phyloP scores from a whole-genome alignment of 2,329 filamentous ascomycete genomes.

The Hyphodiscus sp. region DNA sequence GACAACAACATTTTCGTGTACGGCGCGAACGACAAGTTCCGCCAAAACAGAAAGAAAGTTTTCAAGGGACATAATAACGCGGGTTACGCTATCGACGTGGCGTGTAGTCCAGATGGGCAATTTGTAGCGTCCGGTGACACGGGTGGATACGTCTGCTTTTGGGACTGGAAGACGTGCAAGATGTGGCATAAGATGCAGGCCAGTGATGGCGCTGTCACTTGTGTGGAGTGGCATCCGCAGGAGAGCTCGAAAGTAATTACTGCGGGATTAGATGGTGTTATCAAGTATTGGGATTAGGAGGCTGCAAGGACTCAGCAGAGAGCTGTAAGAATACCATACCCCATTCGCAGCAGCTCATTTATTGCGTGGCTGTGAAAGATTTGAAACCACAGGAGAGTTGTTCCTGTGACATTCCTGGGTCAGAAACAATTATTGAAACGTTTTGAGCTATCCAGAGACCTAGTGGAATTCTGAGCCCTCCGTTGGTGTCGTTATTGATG shows the following conservation, averaged over 20 bases:
- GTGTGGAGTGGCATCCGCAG: conserved; percentile 92
- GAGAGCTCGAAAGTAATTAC: conserved; percentile 92
- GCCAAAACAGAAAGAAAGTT: conserved; percentile 94
- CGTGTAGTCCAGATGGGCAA: conserved; percentile 84
- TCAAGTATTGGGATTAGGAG: conserved; percentile 84
- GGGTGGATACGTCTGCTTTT: conserved; percentile 87
- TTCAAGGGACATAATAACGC: conserved; percentile 96
- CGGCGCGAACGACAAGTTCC: conserved; percentile 88
- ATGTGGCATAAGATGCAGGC: conserved; percentile 96
- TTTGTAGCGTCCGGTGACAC: conserved; percentile 84
- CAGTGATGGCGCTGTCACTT: conserved; percentile 75
- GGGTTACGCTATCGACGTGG: conserved; percentile 85
- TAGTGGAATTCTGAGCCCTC: too few relatives aligned
- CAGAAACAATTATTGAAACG: too few relatives aligned
- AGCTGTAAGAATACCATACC: not conserved
- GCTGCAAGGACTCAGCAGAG: not conserved
- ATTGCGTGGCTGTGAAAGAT: too few relatives aligned
- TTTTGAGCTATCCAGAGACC: too few relatives aligned
- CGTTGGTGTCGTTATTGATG: too few relatives aligned
- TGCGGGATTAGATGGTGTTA: conserved; percentile 79
- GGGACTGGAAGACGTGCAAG: conserved; percentile 99
- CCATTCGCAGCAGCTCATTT: too few relatives aligned
- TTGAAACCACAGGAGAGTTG: too few relatives aligned
- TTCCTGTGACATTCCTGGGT: too few relatives aligned
- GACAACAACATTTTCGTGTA: conserved; percentile 98